Conservation (phyloP, 2,329 filamentous ascomycete species). For the Aspergillus arachidicola region DNA sequence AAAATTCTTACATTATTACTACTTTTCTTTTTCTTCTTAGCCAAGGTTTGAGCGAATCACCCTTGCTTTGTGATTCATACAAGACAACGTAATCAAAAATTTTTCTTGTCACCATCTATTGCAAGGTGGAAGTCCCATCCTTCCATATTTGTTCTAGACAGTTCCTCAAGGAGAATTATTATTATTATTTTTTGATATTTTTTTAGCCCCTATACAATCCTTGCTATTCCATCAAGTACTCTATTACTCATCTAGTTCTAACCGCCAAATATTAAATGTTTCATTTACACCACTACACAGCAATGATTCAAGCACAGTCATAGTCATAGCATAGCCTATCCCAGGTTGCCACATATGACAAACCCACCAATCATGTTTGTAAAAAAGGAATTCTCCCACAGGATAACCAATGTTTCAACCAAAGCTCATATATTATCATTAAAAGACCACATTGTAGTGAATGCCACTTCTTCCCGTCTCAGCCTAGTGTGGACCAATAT, state of each 20-base stretch:
- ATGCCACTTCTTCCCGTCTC: neutral
- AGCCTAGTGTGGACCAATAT: neutral
- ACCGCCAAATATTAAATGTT: neutral
- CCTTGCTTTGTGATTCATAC: constrained; percentile 1
- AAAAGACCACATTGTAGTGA: neutral
- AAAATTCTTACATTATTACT: neutral
- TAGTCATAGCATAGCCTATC: neutral
- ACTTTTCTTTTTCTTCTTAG: neutral
- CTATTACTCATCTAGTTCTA: neutral
- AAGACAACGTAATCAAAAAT: neutral
- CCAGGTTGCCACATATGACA: neutral
- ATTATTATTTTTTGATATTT: neutral
- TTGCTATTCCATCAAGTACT: neutral
- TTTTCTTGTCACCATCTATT: neutral
- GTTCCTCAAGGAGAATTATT: neutral
- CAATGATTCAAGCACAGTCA: neutral
- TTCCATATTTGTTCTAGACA: neutral
- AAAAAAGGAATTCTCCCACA: neutral
- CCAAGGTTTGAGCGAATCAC: neutral
- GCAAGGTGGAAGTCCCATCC: neutral
- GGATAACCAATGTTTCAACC: neutral
- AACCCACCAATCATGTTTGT: neutral
- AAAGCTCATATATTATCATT: neutral
- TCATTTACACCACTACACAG: too few species aligned
- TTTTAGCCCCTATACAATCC: too few species aligned